Conservation (phyloP, 1,284 basidiomycete species). For the Ustilago shanxiensis region DNA sequence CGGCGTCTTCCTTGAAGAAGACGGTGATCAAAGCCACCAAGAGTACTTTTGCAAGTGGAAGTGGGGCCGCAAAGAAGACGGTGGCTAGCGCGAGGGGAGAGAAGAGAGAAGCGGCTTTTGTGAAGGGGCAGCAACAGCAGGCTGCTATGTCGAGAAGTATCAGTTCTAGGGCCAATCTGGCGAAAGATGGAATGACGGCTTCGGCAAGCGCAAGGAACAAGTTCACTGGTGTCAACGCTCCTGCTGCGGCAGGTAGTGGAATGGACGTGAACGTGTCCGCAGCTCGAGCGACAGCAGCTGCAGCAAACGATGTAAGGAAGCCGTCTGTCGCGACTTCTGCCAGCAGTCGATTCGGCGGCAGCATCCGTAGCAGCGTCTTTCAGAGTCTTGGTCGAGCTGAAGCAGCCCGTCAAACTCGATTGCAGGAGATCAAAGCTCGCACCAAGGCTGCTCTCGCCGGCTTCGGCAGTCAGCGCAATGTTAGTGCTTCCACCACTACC, state of each 20-base stretch:
- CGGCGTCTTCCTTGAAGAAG: constrained; percentile 32
- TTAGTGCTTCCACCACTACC: constrained; percentile 14
- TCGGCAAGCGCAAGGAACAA: constrained; percentile 30
- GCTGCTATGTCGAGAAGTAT: constrained; percentile 36
- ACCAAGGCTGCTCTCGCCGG: constrained; percentile 38
- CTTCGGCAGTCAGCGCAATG: constrained; percentile 33
- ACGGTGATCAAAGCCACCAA: constrained; percentile 49
- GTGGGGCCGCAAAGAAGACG: constrained; percentile 26
- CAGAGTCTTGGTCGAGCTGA: constrained; percentile 39
- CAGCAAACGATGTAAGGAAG: constrained; percentile 7
- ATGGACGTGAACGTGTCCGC: neutral
- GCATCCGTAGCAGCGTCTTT: constrained; percentile 40
- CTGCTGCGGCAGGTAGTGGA: neutral
- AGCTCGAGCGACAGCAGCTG: neutral
- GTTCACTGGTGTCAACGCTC: constrained; percentile 30
- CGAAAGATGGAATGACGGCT: neutral
- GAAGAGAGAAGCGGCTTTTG: constrained; percentile 30
- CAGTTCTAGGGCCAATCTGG: constrained; percentile 24
- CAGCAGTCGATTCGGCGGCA: constrained; percentile 30
- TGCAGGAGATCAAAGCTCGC: constrained; percentile 45
- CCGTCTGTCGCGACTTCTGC: constrained; percentile 20
- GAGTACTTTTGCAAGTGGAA: constrained; percentile 25
- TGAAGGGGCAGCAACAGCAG: constrained; percentile 32
- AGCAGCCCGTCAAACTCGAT: constrained; percentile 37
- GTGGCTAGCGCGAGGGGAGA: constrained; percentile 14